Evolutionary conservation across 306 rosid species (phyloP).

Genomic region (Acacia acuminata): DNA sequence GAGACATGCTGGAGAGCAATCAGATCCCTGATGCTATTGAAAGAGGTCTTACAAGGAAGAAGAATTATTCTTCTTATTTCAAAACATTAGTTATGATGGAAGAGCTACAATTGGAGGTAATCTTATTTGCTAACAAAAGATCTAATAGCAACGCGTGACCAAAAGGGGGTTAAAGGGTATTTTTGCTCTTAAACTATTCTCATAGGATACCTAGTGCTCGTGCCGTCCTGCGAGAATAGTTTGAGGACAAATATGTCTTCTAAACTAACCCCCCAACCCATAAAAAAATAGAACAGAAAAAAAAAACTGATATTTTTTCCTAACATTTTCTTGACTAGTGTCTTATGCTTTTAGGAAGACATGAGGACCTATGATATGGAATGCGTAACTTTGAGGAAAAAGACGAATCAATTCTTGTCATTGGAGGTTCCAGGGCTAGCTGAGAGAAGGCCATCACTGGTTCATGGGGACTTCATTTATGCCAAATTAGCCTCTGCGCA

Average conservation of each 20-base stretch:
- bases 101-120: slow-evolving; percentile 89
- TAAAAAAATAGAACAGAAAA: not conserved
- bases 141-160: slow-evolving; percentile 8
- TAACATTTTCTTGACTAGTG: slow-evolving; percentile 26
- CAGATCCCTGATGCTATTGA: slow-evolving; percentile 56
- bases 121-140: slow-evolving; percentile 14
- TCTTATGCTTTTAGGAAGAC: slow-evolving; percentile 65
- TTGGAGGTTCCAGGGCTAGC: slow-evolving; percentile 95
- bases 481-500: slow-evolving; percentile 55
- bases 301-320: slow-evolving; percentile 17
- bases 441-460: slow-evolving; percentile 92
- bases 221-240: not conserved
- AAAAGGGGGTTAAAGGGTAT: not conserved
- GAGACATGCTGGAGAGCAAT: slow-evolving; percentile 54
- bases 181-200: not conserved
- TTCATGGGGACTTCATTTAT: slow-evolving; percentile 70
- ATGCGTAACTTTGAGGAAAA: slow-evolving; percentile 53
- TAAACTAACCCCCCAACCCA: not conserved
- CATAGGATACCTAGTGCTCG: not conserved
- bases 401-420: slow-evolving; percentile 48
- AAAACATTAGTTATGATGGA: slow-evolving; percentile 75
- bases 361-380: slow-evolving; percentile 83
- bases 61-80: slow-evolving; percentile 55
- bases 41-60: slow-evolving; percentile 55
- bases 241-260: not conserved